phyloP scores from a whole-genome alignment of 306 rosid species.

The apple (Malus domestica) region DNA sequence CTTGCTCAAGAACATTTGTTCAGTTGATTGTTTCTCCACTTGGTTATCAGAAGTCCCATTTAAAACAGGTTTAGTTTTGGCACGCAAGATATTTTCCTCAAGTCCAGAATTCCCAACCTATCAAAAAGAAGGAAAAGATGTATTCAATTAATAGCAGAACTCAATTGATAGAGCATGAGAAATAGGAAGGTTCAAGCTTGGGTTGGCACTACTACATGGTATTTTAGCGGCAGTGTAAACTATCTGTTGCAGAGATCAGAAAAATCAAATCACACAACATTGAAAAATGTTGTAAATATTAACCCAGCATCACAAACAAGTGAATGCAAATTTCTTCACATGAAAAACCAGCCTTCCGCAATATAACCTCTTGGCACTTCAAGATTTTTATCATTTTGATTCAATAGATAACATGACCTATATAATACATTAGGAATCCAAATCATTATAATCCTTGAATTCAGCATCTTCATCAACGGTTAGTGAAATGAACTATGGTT shows the following conservation, averaged over 20 bases:
- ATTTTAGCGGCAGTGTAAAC: neutral
- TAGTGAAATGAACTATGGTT: slow-evolving; percentile 12
- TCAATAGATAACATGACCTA: neutral
- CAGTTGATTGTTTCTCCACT: slow-evolving; percentile 34
- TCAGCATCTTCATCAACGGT: neutral
- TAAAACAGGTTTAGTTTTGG: slow-evolving; percentile 34
- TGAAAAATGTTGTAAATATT: neutral
- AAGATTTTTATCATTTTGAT: neutral
- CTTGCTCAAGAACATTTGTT: slow-evolving; percentile 34
- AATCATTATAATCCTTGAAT: neutral
- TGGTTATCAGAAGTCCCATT: slow-evolving; percentile 36
- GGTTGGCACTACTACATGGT: neutral
- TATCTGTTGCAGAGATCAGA: neutral
- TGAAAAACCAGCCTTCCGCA: neutral
- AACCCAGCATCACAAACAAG: neutral
- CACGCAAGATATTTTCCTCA: slow-evolving; percentile 26
- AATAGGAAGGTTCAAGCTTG: neutral
- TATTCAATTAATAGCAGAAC: slow-evolving; percentile 5
- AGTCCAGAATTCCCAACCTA: slow-evolving; percentile 51
- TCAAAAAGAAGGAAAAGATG: slow-evolving; percentile 25
- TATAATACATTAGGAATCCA: neutral
- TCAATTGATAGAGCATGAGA: neutral
- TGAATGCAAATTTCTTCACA: neutral
- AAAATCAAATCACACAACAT: neutral
- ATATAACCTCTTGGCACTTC: neutral